phyloP scores from a whole-genome alignment of 176 grass and related monocot genomes.

The Oryza australiensis region DNA sequence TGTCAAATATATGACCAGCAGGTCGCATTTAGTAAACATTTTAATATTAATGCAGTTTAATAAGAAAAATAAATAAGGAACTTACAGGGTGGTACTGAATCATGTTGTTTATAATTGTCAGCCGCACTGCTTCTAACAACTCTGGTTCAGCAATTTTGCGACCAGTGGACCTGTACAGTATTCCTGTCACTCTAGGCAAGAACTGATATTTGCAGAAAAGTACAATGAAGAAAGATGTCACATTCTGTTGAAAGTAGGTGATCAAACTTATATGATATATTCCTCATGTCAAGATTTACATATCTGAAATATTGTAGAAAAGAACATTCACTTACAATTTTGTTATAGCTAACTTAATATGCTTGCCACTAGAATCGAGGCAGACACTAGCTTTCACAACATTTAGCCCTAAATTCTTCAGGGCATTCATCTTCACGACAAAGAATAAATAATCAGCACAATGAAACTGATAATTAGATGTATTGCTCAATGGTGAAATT shows the following conservation, averaged over 20 bases:
- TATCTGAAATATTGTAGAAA: slow-evolving; percentile 21
- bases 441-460: slow-evolving; percentile 27
- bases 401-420: slow-evolving; percentile 90
- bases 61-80: slow-evolving; percentile 31
- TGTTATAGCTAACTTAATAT: slow-evolving; percentile 83
- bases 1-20: slow-evolving; percentile 31
- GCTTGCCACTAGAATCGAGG: slow-evolving; percentile 91
- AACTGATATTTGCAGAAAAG: slow-evolving; percentile 46
- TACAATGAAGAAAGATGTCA: slow-evolving; percentile 42
- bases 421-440: slow-evolving; percentile 70
- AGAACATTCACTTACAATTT: slow-evolving; percentile 68
- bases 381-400: slow-evolving; percentile 92
- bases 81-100: slow-evolving; percentile 93
- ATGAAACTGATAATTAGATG: slow-evolving; percentile 6
- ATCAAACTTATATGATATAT: slow-evolving; percentile 41
- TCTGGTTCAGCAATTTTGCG: slow-evolving; percentile 96
- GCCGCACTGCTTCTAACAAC: slow-evolving; percentile 87
- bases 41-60: slow-evolving; percentile 13
- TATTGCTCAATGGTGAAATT: background rate
- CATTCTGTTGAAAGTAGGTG: slow-evolving; percentile 23
- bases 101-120: slow-evolving; percentile 98
- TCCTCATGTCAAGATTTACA: slow-evolving; percentile 25
- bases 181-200: slow-evolving; percentile 57
- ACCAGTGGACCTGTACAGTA: slow-evolving; percentile 84
- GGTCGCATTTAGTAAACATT: background rate